These are phyloP conservation scores for Aspergillus tanneri DNA, from an alignment of 2,329 filamentous ascomycete species.

Conservation along the genomic window DNA sequence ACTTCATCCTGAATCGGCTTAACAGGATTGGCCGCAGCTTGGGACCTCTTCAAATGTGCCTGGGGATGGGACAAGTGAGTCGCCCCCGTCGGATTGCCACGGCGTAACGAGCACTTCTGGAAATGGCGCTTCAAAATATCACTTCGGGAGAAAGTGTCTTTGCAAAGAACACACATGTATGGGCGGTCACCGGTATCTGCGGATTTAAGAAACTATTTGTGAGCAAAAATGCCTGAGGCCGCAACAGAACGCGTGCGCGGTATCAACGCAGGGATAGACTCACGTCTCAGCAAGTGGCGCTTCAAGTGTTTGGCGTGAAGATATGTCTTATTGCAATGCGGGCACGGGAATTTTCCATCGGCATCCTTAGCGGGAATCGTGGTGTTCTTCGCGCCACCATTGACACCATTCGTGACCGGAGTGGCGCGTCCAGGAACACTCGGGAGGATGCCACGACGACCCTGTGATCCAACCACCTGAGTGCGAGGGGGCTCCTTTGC, in stretches of 20 bases:
- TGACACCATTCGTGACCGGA: slow-evolving; percentile 63
- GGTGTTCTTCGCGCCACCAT: slow-evolving; percentile 70
- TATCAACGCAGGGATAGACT: slow-evolving; percentile 50
- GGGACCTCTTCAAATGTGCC: slow-evolving; percentile 77
- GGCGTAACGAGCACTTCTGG: slow-evolving; percentile 95
- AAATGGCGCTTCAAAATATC: slow-evolving; percentile 99
- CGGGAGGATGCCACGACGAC: slow-evolving; percentile 83
- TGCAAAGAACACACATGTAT: slow-evolving; percentile 97
- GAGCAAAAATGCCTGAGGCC: slow-evolving; percentile 5
- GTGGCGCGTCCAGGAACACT: slow-evolving; percentile 84
- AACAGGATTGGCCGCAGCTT: slow-evolving; percentile 44
- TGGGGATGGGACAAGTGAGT: slow-evolving; percentile 93
- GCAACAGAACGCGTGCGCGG: background rate
- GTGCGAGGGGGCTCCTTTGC: slow-evolving; percentile 55
- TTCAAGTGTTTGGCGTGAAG: slow-evolving; percentile 96
- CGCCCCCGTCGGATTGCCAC: slow-evolving; percentile 91
- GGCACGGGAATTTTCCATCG: slow-evolving; percentile 96
- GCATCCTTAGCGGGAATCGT: slow-evolving; percentile 91
- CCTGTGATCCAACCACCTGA: slow-evolving; percentile 93
- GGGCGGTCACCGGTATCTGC: slow-evolving; percentile 94
- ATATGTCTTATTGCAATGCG: slow-evolving; percentile 97
- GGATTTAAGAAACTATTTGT: slow-evolving; percentile 26
- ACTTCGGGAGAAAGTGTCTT: slow-evolving; percentile 95
- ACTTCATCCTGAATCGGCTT: slow-evolving; percentile 48
- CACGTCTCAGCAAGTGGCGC: slow-evolving; percentile 91